These are phyloP conservation scores for Candida arabinofermentans DNA, from an alignment of 805 yeast species.

Conservation along the genomic window DNA sequence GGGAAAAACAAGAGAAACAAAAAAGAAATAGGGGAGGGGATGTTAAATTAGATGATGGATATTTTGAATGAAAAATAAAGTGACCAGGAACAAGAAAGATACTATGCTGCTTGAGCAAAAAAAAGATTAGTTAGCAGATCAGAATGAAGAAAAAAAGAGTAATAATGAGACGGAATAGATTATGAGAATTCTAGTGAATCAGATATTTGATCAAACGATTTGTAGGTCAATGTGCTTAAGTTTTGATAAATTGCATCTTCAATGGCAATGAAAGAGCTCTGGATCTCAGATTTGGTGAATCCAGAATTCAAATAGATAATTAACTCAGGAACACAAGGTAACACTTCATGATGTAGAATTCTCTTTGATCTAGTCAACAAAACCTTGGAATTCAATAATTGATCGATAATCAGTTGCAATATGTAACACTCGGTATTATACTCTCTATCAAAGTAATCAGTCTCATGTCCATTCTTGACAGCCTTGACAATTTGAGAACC, in stretches of 20 bases:
- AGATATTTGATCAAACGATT: constrained; percentile 7
- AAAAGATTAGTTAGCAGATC: neutral
- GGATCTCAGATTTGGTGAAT: constrained; percentile 42
- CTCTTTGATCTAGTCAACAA: constrained; percentile 56
- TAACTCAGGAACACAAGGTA: constrained; percentile 64
- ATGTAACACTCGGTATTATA: constrained; percentile 55
- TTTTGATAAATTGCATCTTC: constrained; percentile 22
- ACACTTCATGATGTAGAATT: constrained; percentile 67
- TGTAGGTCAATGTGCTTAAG: constrained; percentile 6
- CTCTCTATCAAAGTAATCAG: constrained; percentile 37
- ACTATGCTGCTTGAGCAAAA: too few species aligned
- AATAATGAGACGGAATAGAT: neutral
- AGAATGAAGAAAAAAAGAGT: neutral
- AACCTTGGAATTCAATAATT: constrained; percentile 47
- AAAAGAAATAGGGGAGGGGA: too few species aligned
- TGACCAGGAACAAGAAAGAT: too few species aligned
- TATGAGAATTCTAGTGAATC: constrained; percentile 10
- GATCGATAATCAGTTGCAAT: constrained; percentile 64
- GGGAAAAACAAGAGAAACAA: too few species aligned
- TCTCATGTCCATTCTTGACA: constrained; percentile 40
- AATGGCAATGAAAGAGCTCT: constrained; percentile 37
- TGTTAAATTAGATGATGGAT: too few species aligned
- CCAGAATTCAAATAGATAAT: constrained; percentile 47
- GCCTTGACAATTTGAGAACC: constrained; percentile 38
- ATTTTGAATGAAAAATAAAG: too few species aligned